These are phyloP conservation scores for Teunomyces cretensis DNA, from an alignment of 805 yeast species.

Conservation along the genomic window DNA sequence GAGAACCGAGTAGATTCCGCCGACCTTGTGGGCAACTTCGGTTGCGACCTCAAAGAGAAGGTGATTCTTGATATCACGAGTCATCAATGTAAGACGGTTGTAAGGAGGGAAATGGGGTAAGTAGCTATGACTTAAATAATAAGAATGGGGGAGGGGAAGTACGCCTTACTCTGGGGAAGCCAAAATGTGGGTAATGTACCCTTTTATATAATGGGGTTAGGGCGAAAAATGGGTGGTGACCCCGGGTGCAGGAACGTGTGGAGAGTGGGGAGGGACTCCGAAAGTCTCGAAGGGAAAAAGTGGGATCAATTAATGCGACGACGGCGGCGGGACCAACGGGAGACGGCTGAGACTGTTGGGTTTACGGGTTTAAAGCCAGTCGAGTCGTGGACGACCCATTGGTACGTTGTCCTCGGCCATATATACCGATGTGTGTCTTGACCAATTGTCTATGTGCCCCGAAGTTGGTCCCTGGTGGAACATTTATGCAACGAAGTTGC, in stretches of 20 bases:
- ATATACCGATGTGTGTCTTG: too few species aligned
- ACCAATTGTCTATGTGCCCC: not conserved
- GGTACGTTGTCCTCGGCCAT: too few species aligned
- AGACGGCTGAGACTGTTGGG: too few species aligned
- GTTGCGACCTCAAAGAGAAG: conserved; percentile 92
- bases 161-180: not conserved
- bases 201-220: conserved; percentile 5
- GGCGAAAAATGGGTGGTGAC: not conserved
- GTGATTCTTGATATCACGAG: conserved; percentile 85
- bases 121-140: not conserved
- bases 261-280: conserved; percentile 4
- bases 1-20: conserved; percentile 95
- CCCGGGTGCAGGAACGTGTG: conserved; percentile 3
- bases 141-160: not conserved
- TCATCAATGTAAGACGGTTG: conserved; percentile 39
- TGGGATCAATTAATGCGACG: not conserved
- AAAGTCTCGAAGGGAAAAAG: not conserved
- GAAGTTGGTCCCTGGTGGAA: not conserved
- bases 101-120: not conserved
- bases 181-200: conserved; percentile 3
- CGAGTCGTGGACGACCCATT: too few species aligned
- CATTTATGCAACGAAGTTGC: not conserved
- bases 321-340: too few species aligned
- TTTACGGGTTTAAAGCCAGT: too few species aligned
- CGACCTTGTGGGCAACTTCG: conserved; percentile 96